Conservation (phyloP, 2,329 filamentous ascomycete species). For the Paramyrothecium roridum region DNA sequence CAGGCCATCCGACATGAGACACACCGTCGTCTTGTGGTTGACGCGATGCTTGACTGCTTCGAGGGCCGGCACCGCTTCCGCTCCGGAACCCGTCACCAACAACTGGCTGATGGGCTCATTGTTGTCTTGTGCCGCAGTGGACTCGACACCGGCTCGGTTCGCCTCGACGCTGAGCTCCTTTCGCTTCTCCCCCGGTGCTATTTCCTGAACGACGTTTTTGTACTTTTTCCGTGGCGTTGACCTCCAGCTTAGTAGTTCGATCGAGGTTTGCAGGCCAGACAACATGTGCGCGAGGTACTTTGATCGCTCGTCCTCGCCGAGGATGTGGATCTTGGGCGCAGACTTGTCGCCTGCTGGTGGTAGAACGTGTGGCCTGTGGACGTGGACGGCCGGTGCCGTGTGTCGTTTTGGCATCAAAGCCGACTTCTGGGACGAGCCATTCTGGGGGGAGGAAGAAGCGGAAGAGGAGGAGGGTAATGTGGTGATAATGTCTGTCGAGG, state of each 20-base stretch:
- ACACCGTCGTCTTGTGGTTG: conserved; percentile 66
- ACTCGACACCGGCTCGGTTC: conserved; percentile 3
- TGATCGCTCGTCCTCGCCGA: conserved; percentile 37
- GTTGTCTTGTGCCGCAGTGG: conserved; percentile 15
- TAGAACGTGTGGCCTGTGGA: conserved; percentile 31
- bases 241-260: conserved; percentile 29
- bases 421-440: conserved; percentile 15
- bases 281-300: conserved; percentile 38
- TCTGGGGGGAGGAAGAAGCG: conserved; percentile 15
- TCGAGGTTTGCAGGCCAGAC: conserved; percentile 36
- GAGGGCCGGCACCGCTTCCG: conserved; percentile 56
- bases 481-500: conserved; percentile 13
- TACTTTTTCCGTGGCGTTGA: conserved; percentile 22
- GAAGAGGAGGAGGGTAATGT: conserved; percentile 27
- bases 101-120: conserved; percentile 64
- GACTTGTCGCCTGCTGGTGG: conserved; percentile 25
- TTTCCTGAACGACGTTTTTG: conserved; percentile 21
- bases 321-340: conserved; percentile 35
- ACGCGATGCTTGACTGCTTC: conserved; percentile 62
- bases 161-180: conserved; percentile 9
- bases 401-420: background rate
- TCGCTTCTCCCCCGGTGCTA: background rate
- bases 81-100: conserved; percentile 59
- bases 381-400: conserved; percentile 13
- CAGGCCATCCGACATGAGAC: conserved; percentile 78